Evolutionary conservation across 1,139 yeast species (phyloP), one percentile per base, ranked within the genome.

Genomic region (Waltiozyma sp.): DNA sequence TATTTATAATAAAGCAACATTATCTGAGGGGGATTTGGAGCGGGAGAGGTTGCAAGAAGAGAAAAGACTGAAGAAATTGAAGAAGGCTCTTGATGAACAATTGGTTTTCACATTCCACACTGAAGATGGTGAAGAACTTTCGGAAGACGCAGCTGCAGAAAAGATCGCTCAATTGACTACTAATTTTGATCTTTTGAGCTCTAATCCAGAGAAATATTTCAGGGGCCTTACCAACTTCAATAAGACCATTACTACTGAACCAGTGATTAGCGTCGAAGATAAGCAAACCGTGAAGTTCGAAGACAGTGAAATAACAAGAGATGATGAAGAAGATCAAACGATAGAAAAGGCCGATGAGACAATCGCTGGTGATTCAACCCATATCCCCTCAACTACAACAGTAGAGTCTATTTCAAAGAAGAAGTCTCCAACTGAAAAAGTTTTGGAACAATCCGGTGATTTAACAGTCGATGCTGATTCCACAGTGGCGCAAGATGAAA

Each of bases 381-480:
- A 31, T n/a, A 14, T 26, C 10, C 4, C 13, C 4, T 10, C 31
- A 11, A 26, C 31, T 6, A 14, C 18, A 4, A 31, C 11, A 6
- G 16, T 18, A 10, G 34, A 31, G 4, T 10, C 34, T 31, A 3
- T 31, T n/a, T 31, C 10, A 44, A 46, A 51, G 44, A 46, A 43
- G n/a, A 55, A 55, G 28, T 55, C 57, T 6, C 50, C 47, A 2
- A 45, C 54, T 28, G 46, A 50, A 4, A 47, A 57, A 19, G 54
- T 54, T 8, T 44, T 56, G 28, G 58, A 52, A 24, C 58, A 57
- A 40, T 18, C 19, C 16, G 23, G 23, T 35, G 61, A 59, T 38
- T 50, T 56, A n/a, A 57, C 62, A n/a, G 59, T 55, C 38, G 68
- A 62, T 47, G 66, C 62, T 23, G 67, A 61, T 44, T 57, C 64